Evolutionary conservation across 1,284 basidiomycete species (phyloP).

Genomic region (Inonotus obliquus): DNA sequence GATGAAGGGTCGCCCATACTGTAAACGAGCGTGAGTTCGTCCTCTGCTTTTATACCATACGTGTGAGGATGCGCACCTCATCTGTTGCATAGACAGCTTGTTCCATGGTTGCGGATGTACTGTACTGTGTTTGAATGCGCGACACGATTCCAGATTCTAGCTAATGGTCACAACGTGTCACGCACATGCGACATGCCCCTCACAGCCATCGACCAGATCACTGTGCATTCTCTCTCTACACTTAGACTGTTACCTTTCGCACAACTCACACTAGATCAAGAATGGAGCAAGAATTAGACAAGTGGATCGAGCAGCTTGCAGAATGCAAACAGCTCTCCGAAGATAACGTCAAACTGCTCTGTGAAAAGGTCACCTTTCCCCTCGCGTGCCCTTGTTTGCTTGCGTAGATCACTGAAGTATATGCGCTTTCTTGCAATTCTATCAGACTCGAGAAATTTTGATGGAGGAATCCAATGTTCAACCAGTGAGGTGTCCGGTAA

Average conservation of each 20-base stretch:
- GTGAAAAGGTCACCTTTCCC: slow-evolving; percentile 83
- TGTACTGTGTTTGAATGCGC: not conserved
- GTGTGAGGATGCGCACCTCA: slow-evolving; percentile 55
- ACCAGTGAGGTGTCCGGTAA: slow-evolving; percentile 96
- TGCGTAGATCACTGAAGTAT: slow-evolving; percentile 26
- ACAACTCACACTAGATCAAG: slow-evolving; percentile 18
- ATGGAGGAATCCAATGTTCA: slow-evolving; percentile 99
- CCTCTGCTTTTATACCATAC: not conserved
- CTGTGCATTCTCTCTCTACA: not conserved
- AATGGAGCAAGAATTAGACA: slow-evolving; percentile 84
- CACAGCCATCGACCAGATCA: too few relatives aligned
- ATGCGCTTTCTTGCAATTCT: slow-evolving; percentile 15
- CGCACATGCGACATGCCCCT: not conserved
- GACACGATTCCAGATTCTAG: not conserved
- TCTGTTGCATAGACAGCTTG: slow-evolving; percentile 86
- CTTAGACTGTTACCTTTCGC: not conserved
- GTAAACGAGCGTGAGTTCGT: slow-evolving; percentile 17
- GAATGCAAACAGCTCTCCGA: slow-evolving; percentile 98
- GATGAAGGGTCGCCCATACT: slow-evolving; percentile 97
- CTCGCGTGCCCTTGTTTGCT: slow-evolving; percentile 16
- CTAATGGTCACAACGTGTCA: not conserved
- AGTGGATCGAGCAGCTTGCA: slow-evolving; percentile 95
- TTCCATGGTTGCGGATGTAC: slow-evolving; percentile 18
- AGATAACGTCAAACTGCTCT: slow-evolving; percentile 94
- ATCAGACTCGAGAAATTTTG: slow-evolving; percentile 91